Evolutionary conservation across 2,329 filamentous ascomycete genomes (phyloP).

Genomic region (Coniochaeta pulveracea): DNA sequence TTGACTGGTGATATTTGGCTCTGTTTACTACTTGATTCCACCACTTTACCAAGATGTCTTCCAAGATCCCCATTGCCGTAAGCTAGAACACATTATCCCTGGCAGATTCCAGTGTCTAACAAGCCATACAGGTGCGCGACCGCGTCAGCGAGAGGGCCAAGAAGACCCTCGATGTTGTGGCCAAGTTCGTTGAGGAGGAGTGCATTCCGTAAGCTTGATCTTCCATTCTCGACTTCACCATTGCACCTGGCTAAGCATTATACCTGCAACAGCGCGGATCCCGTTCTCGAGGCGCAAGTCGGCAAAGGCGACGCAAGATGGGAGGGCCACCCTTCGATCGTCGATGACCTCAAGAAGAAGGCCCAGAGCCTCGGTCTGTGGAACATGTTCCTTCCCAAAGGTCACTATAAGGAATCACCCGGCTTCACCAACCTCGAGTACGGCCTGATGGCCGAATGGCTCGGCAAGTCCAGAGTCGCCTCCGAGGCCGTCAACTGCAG

Average conservation of each 20-base stretch:
- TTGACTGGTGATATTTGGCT: too few relatives aligned
- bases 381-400: constrained; percentile 97
- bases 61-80: constrained; percentile 34
- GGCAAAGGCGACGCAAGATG: constrained; percentile 69
- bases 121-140: constrained; percentile 19
- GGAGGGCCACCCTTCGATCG: constrained; percentile 64
- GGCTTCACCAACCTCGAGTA: constrained; percentile 96
- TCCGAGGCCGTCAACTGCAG: constrained; percentile 85
- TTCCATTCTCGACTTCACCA: constrained; percentile 2
- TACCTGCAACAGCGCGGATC: constrained; percentile 52
- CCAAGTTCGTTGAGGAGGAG: constrained; percentile 95
- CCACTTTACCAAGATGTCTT: constrained; percentile 26
- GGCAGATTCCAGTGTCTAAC: background rate
- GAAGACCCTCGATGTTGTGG: constrained; percentile 75
- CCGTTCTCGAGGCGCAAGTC: constrained; percentile 68
- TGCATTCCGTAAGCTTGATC: constrained; percentile 58
- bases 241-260: constrained; percentile 11
- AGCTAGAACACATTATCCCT: constrained; percentile 9
- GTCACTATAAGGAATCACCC: constrained; percentile 89
- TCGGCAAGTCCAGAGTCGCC: constrained; percentile 75
- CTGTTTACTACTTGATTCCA: too few relatives aligned
- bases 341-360: constrained; percentile 83
- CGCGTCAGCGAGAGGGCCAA: constrained; percentile 75
- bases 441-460: constrained; percentile 90
- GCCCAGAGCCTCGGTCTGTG: constrained; percentile 78